Conservation (phyloP, 1,284 basidiomycete species). For the Leccinum subrobustum region DNA sequence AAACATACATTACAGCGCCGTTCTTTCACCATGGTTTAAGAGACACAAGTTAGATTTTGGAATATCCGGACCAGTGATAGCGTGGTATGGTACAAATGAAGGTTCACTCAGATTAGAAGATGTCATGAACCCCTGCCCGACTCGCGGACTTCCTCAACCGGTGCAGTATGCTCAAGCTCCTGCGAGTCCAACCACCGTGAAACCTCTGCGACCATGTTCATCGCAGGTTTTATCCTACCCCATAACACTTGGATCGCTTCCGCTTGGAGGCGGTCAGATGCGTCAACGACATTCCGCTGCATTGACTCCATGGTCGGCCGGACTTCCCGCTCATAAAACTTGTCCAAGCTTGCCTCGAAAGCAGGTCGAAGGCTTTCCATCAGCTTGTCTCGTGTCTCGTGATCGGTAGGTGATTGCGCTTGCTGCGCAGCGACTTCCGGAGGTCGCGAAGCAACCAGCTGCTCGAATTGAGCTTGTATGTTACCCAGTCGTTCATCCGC, state of each 20-base stretch:
- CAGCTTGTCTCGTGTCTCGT: conserved; percentile 12
- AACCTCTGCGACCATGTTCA: conserved; percentile 33
- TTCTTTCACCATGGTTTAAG: conserved; percentile 18
- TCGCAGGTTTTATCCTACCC: conserved; percentile 31
- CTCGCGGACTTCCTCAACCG: conserved; percentile 5
- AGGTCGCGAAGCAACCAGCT: conserved; percentile 13
- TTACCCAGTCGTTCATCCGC: conserved; percentile 17
- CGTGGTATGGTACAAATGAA: conserved; percentile 20
- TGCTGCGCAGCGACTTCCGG: not conserved
- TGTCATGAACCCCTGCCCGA: not conserved
- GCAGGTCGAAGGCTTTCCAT: conserved; percentile 22
- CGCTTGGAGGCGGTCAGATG: conserved; percentile 24
- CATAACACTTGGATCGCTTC: conserved; percentile 27
- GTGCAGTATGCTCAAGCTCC: conserved; percentile 27
- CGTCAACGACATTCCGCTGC: conserved; percentile 9
- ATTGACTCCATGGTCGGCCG: conserved; percentile 19
- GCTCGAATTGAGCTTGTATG: conserved; percentile 21
- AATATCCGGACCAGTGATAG: not conserved
- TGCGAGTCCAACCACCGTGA: conserved; percentile 33
- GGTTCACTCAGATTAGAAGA: conserved; percentile 18
- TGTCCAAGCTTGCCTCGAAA: conserved; percentile 20
- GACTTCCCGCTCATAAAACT: conserved; percentile 26
- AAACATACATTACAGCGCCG: conserved; percentile 33
- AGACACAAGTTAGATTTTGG: not conserved
- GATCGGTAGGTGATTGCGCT: not conserved